phyloP scores from a whole-genome alignment of 106 monocot species.

The Dioscorea zingiberensis region DNA sequence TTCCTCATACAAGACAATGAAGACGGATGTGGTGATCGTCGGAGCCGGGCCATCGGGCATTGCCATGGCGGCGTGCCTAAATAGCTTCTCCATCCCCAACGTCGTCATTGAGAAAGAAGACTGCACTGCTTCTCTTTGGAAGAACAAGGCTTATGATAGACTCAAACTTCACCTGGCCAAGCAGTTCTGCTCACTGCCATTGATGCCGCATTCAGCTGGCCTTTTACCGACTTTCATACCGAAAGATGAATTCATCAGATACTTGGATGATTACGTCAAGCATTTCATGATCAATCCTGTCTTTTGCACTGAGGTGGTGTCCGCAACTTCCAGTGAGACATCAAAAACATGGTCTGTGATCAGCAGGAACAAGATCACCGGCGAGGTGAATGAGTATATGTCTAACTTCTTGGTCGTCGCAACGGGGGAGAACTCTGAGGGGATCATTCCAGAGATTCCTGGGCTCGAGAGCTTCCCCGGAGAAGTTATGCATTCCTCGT shows the following conservation, averaged over 20 bases:
- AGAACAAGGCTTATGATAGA: slow-evolving; percentile 13
- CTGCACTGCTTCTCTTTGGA: slow-evolving; percentile 19
- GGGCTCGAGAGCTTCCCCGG: slow-evolving; percentile 15
- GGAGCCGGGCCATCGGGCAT: slow-evolving; percentile 19
- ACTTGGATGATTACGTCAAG: slow-evolving; percentile 11
- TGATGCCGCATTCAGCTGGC: slow-evolving; percentile 3
- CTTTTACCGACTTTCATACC: slow-evolving; percentile 5
- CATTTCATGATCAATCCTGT: slow-evolving; percentile 1
- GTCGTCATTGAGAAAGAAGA: slow-evolving; percentile 12
- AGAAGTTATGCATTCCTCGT: slow-evolving; percentile 8
- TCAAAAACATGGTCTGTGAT: background rate
- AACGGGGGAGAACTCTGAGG: slow-evolving; percentile 17
- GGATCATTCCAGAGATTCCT: slow-evolving; percentile 7
- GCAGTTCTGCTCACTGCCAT: slow-evolving; percentile 17
- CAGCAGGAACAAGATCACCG: background rate
- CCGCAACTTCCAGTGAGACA: background rate
- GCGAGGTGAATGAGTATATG: background rate
- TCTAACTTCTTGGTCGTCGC: slow-evolving; percentile 22
- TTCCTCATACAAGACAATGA: no score
- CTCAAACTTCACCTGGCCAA: slow-evolving; percentile 24
- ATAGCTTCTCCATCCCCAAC: background rate
- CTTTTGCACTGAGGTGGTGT: background rate
- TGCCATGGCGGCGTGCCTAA: slow-evolving; percentile 19
- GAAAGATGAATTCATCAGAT: slow-evolving; percentile 11
- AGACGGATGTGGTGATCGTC: slow-evolving; percentile 7